Evolutionary conservation across 805 yeast genomes (phyloP).

Genomic region (Nakazawaea ambrosiae): DNA sequence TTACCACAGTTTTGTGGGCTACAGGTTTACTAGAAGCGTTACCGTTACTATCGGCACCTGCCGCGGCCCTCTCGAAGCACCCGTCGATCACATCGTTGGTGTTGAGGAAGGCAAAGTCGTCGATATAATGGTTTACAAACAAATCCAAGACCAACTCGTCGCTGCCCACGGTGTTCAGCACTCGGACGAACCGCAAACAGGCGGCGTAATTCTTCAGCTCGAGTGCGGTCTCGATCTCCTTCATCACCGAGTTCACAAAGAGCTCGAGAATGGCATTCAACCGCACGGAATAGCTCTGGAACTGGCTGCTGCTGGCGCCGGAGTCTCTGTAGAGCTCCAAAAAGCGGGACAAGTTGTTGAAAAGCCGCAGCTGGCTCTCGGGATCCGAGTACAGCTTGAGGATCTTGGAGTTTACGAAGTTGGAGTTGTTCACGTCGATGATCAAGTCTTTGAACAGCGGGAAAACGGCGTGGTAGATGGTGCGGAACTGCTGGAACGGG

Average conservation of each 20-base stretch:
- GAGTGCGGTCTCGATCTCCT: constrained; percentile 58
- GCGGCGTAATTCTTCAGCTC: constrained; percentile 36
- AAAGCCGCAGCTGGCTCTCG: constrained; percentile 22
- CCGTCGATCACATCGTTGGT: constrained; percentile 16
- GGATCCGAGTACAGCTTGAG: constrained; percentile 25
- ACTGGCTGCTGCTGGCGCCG: too few species aligned
- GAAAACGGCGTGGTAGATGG: constrained; percentile 19
- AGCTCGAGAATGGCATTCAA: constrained; percentile 54
- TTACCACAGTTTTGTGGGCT: constrained; percentile 12
- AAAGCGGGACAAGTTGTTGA: constrained; percentile 22
- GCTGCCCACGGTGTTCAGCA: constrained; percentile 27
- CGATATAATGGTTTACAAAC: constrained; percentile 23
- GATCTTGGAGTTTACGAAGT: constrained; percentile 23
- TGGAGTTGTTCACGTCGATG: constrained; percentile 24
- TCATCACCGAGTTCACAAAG: constrained; percentile 62
- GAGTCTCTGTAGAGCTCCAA: constrained; percentile 15
- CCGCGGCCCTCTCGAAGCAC: constrained; percentile 1
- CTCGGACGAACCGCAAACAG: constrained; percentile 18
- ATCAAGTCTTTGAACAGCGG: constrained; percentile 25
- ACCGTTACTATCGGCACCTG: too few species aligned
- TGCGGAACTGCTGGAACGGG: constrained; percentile 15
- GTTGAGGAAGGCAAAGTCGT: constrained; percentile 20
- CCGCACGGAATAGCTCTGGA: constrained; percentile 23
- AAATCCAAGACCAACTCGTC: constrained; percentile 27
- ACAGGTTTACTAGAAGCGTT: too few species aligned